Evolutionary conservation across 768 basidiomycete species (phyloP), one percentile per base, ranked within the genome.

Genomic region (Naematelia aurantialba): DNA sequence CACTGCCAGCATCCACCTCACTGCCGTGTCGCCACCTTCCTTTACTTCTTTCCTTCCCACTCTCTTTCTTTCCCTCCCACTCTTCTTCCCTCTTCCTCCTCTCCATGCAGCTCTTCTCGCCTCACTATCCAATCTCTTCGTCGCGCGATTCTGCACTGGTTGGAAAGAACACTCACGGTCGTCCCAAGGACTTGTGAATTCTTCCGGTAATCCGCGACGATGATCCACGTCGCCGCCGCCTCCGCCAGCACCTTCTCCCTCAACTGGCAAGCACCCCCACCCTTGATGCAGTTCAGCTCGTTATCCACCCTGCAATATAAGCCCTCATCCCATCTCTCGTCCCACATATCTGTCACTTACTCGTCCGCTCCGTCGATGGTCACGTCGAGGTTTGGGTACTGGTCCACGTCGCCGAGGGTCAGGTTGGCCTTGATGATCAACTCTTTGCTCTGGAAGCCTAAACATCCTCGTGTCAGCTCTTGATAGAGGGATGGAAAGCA

Each of bases 321-420:
- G 51, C 27, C 19, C 21, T 44, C n/a, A 24, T 27, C 30, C 45
- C 54, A 14, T 31, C 25, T 54, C 17, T n/a, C n/a, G n/a, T 5
- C 25, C n/a, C 22, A 4, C 8, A 21, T n/a, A n/a, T 50, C 12
- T 48, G 12, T 42, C 56, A 77, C 89, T 65, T 65, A 93, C 90
- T 97, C 94, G 63, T 98, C 94, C 2, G 94, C 94, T 45, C 94
- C 94, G 73, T 99, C 96, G 45, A 99, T 85, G 0, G 93, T 97
- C n/a, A 98, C 89, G 69, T 99, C 96, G 55, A 98, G 87, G 1
- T 81, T 80, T 3, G 88, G 86, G 78, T 88, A 92, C 74, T 91
- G 87, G 71, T 91, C 88, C 13, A 92, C 85, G 70, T 96, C 93
- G 30, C 91, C 93, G 3, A 96, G 83, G 29, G 77, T 83, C 13